Evolutionary conservation across 2,329 filamentous ascomycete genomes (phyloP), one percentile per base, ranked within the genome.

Genomic region (Paramyrothecium roridum): DNA sequence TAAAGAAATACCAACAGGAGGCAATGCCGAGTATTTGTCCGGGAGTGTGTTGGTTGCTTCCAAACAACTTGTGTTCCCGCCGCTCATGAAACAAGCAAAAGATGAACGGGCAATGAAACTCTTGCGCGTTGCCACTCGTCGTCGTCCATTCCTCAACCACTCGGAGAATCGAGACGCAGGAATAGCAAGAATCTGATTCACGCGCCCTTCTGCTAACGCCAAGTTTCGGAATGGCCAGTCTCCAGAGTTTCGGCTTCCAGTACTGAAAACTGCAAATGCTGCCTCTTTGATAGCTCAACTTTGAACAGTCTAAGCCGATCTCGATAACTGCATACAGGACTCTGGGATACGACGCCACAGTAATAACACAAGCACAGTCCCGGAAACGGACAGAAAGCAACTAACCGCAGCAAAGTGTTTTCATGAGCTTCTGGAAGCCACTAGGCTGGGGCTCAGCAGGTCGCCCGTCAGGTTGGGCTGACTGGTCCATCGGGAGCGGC

Each of bases 361-460:
- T 65, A 67, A 61, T 61, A 54, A 64, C 59, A 63, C 58, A 62
- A 61, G 61, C 66, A 63, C 63, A 69, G 59, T 65, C 62, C 63
- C 63, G 60, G 61, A 62, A 58, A 59, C 52, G 20, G 48, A 59
- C 51, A 33, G 52, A 54, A 55, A 57, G 56, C 56, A 58, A 72
- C 78, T 80, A 85, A 83, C 91, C 91, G 76, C 93, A 98, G 85
- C 93, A 98, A 56, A 97, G 80, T 57, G 86, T 84, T 81, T 95
- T 96, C 84, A 93, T 89, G 71, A 97, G 81, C 80, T 97, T 97
- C 77, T 96, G 90, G 77, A 93, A 87, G 61, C 91, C 90, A 56
- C 87, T 88, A 48, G 86, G 89, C 71, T 93, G 89, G 62, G 86
- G 81, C 70, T 95, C 88, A 64, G 81, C 77, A 48, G 79, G 79